Percentiles rank a stretch among this genome's conserved stretches.
Evolutionary conservation across 2,329 filamentous ascomycete species (phyloP).

Genomic region (Xylaria sp.): DNA sequence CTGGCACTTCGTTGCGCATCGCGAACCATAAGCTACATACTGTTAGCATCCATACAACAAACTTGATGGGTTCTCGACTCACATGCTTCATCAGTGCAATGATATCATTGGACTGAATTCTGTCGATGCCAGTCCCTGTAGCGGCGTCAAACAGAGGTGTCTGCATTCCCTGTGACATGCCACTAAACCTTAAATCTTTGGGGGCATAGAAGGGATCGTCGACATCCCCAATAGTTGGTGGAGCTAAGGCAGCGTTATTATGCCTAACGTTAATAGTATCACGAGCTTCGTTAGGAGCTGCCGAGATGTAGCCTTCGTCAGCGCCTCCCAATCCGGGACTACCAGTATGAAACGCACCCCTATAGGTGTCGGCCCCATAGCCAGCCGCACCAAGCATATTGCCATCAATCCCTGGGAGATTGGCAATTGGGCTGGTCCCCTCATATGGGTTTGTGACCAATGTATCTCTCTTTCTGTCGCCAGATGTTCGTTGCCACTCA

Average conservation of each 20-base stretch:
- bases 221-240: slow-evolving; percentile 54
- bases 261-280: slow-evolving; percentile 58
- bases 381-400: slow-evolving; percentile 52
- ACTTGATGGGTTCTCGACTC: slow-evolving; percentile 44
- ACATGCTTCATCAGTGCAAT: slow-evolving; percentile 96
- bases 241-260: slow-evolving; percentile 61
- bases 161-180: slow-evolving; percentile 88
- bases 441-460: slow-evolving; percentile 72
- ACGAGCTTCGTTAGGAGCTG: slow-evolving; percentile 62
- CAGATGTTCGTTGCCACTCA: slow-evolving; percentile 66
- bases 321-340: slow-evolving; percentile 66
- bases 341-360: slow-evolving; percentile 56
- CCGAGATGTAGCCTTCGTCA: slow-evolving; percentile 94
- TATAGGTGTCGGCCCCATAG: slow-evolving; percentile 47
- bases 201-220: slow-evolving; percentile 72
- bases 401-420: slow-evolving; percentile 56
- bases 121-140: slow-evolving; percentile 84
- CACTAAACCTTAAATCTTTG: slow-evolving; percentile 72
- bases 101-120: slow-evolving; percentile 95
- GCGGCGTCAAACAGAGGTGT: slow-evolving; percentile 90
- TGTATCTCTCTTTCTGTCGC: slow-evolving; percentile 69
- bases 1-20: slow-evolving; percentile 95
- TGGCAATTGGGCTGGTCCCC: slow-evolving; percentile 65
- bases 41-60: slow-evolving; percentile 33
- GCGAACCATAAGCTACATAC: slow-evolving; percentile 78